Conservation (phyloP, 2,329 filamentous ascomycete species). For the Plectosphaerella plurivora region DNA sequence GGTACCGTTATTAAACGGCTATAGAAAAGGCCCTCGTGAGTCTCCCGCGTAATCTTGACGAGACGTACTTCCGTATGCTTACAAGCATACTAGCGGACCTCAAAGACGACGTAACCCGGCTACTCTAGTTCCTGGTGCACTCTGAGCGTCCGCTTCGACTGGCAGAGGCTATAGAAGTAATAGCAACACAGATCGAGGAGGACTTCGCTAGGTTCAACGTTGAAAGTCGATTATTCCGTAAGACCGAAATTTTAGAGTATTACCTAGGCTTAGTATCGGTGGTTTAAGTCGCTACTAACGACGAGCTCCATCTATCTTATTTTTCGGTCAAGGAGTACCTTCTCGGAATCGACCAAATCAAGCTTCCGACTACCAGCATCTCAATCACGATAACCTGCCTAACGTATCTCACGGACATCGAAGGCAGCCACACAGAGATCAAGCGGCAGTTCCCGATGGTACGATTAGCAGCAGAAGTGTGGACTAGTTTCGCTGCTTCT, state of each 20-base stretch:
- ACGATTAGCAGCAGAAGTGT: constrained; percentile 13
- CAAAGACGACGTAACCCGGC: constrained; percentile 9
- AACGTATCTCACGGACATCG: constrained; percentile 13
- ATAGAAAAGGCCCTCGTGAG: neutral
- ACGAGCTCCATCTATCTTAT: constrained; percentile 16
- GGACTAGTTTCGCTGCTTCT: constrained; percentile 8
- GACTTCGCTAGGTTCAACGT: constrained; percentile 9
- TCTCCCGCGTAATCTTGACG: neutral
- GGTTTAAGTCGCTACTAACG: neutral
- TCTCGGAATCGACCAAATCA: constrained; percentile 6
- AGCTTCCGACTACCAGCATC: constrained; percentile 6
- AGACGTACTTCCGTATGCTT: constrained; percentile 4
- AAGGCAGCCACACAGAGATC: constrained; percentile 1
- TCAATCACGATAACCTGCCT: constrained; percentile 15
- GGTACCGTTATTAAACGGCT: neutral
- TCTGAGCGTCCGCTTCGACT: constrained; percentile 12
- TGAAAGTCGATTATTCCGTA: constrained; percentile 5
- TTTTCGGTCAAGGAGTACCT: constrained; percentile 19
- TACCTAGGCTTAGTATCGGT: constrained; percentile 13
- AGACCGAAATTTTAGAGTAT: constrained; percentile 7
- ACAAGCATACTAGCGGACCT: constrained; percentile 9
- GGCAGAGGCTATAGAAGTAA: constrained; percentile 16
- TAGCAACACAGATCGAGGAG: constrained; percentile 13
- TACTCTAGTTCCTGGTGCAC: constrained; percentile 18
- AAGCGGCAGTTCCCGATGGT: constrained; percentile 13